phyloP scores from a whole-genome alignment of 2,329 filamentous ascomycete species.

The Clonostachys rosea region DNA sequence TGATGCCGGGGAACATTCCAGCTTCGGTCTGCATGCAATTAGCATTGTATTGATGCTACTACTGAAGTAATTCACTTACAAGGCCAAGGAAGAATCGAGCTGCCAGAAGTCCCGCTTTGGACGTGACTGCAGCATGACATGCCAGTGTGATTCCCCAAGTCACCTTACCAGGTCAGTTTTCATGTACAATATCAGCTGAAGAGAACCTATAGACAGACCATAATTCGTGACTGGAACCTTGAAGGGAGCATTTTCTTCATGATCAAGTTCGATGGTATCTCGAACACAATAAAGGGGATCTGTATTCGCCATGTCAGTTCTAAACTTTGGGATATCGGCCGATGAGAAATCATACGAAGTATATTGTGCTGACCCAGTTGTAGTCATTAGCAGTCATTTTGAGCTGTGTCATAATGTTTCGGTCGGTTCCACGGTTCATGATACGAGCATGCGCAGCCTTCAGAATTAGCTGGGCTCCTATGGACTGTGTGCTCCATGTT shows the following conservation, averaged over 20 bases:
- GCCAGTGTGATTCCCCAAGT: neutral
- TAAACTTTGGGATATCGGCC: too few relatives aligned
- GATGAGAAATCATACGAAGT: neutral
- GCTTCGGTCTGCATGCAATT: neutral
- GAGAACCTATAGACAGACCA: neutral
- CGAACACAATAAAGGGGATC: neutral
- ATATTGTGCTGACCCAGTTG: neutral
- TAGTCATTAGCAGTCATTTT: neutral
- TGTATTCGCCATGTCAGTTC: neutral
- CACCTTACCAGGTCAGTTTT: neutral
- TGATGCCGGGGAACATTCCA: neutral
- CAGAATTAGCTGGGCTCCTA: neutral
- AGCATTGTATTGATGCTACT: neutral
- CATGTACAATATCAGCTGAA: neutral
- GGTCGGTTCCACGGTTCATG: neutral
- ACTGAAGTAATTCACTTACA: neutral
- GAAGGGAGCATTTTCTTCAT: neutral
- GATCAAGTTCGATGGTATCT: neutral
- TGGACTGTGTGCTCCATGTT: too few relatives aligned
- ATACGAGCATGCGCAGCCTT: neutral
- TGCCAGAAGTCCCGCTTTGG: neutral
- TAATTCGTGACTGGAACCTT: neutral
- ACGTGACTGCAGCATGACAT: neutral
- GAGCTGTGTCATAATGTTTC: neutral
- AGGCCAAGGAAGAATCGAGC: neutral